These are phyloP conservation scores for Solanum peruvianum DNA, from an alignment of 257 asterid genomes.

Conservation along the genomic window DNA sequence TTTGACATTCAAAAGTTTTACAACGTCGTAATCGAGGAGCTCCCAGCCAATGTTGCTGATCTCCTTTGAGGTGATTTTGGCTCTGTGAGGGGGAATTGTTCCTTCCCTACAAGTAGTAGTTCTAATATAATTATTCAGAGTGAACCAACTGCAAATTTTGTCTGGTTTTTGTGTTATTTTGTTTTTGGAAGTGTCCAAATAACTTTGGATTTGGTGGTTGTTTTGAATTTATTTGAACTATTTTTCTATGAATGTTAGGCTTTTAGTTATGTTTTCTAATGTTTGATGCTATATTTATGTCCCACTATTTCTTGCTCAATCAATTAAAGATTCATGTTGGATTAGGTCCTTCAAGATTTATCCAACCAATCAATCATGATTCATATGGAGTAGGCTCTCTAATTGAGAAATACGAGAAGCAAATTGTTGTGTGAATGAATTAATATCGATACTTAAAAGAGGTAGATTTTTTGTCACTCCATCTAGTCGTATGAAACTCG, in stretches of 20 bases:
- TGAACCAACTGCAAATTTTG: not conserved
- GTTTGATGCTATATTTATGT: not conserved
- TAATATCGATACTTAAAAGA: not conserved
- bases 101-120: not conserved
- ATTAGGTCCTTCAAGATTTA: not conserved
- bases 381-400: not conserved
- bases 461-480: not conserved
- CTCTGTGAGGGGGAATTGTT: not conserved
- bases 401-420: not conserved
- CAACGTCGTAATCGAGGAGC: conserved; percentile 42
- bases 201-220: not conserved
- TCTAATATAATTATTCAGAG: not conserved
- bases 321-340: not conserved
- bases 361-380: not conserved
- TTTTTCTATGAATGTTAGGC: not conserved
- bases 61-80: not conserved
- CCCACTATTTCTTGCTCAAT: not conserved
- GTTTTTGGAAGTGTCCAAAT: not conserved
- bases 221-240: not conserved
- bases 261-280: not conserved
- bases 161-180: not conserved
- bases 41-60: conserved; percentile 46
- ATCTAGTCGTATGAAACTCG: not conserved
- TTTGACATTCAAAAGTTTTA: conserved; percentile 24
- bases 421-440: not conserved